phyloP scores from a whole-genome alignment of 2,329 filamentous ascomycete species.

The Colletotrichum tanaceti region DNA sequence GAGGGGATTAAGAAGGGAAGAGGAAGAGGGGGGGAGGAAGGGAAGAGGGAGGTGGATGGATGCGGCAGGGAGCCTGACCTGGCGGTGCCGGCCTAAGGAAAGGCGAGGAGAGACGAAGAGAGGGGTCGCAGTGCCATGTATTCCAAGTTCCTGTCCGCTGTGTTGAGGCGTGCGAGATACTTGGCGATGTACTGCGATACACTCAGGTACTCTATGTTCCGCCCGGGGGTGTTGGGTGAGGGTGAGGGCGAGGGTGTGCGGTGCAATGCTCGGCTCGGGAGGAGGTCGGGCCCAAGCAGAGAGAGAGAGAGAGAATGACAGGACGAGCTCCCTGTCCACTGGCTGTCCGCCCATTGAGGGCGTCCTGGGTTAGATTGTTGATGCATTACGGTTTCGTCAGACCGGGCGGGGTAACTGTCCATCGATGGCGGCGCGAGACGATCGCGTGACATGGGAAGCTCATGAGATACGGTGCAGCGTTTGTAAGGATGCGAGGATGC shows the following conservation, averaged over 20 bases:
- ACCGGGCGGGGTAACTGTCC: slow-evolving; percentile 40
- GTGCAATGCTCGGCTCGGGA: neutral
- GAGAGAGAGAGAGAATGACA: neutral
- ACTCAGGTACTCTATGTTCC: no score
- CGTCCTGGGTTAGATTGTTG: slow-evolving; percentile 7
- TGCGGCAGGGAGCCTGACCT: slow-evolving; percentile 31
- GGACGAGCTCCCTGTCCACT: neutral
- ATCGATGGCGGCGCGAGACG: slow-evolving; percentile 38
- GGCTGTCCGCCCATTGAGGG: neutral
- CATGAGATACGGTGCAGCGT: slow-evolving; percentile 21
- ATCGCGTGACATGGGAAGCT: slow-evolving; percentile 38
- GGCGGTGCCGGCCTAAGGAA: slow-evolving; percentile 18
- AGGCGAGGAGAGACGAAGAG: slow-evolving; percentile 22
- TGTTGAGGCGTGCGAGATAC: neutral
- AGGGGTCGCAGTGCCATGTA: slow-evolving; percentile 16
- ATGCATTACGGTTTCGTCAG: slow-evolving; percentile 42
- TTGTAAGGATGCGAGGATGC: neutral
- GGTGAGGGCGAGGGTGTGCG: neutral
- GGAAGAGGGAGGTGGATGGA: slow-evolving; percentile 30
- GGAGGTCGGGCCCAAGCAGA: neutral
- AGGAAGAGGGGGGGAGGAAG: slow-evolving; percentile 1
- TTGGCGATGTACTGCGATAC: slow-evolving; percentile 15
- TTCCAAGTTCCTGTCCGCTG: neutral
- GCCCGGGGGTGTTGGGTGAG: neutral
- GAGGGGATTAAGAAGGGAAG: slow-evolving; percentile 34